Base-by-base conservation (phyloP, 257 asterid species). In the Osmanthus fragrans region DNA sequence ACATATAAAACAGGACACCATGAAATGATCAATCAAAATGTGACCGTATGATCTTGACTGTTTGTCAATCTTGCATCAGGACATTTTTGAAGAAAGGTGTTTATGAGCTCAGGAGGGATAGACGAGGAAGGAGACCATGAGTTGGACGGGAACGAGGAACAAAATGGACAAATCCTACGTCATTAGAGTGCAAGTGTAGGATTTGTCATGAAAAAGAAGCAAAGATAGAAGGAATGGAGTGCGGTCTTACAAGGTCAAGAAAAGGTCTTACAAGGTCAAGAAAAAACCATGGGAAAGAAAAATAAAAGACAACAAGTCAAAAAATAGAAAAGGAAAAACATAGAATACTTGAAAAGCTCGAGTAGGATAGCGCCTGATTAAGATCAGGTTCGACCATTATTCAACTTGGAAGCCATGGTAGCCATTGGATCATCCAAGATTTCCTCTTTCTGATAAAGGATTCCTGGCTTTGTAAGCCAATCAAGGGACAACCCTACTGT, bases 231-330 rank as follows among this genome's bases (percentile, higher is more conserved):
- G 6, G 21, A 0, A 18, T 2, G 16, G 40, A 0, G 9, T 0
- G 12, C 84, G 97, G 68, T 63, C 68, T 63, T 63, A 25, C 33
- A 60, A 25, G 16, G 68, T 60, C 68, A 25, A 92, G 96, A 92
- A 94, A 94, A 94, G 97, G 98, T 89, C 97, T 94, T 94, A 92
- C 97, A 94, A 94, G 96, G 96, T 92, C 98, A 94, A 94, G 98
- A 94, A 90, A 73, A 87, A 40, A 3, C 1, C 37, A 2, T 19
- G 42, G 30, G 34, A 71, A 10, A 15, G n/a, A 80, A 71, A 72
- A 84, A 81, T 15, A 80, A 87, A 90, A 89, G 85, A 82, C 84
- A 92, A 90, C 88, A 85, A 85, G 87, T 85, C 87, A 85, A 87
- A 92, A 90, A 92, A 80, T 37, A 58, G 2, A 11, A 12, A 4